Conservation (phyloP, 345 rosid species). For the Alliaria petiolata region DNA sequence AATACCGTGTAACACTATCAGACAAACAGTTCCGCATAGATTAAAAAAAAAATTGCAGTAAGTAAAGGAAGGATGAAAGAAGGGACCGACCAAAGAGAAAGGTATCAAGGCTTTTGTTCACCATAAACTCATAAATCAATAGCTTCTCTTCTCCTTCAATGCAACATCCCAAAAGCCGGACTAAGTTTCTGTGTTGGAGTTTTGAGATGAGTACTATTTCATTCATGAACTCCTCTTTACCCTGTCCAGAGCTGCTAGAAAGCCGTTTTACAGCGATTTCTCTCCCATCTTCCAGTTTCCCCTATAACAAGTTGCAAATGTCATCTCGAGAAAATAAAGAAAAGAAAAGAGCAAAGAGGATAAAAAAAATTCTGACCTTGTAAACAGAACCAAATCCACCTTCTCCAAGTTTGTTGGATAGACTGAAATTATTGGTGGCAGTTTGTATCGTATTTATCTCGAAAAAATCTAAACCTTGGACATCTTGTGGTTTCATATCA, state of each 20-base stretch:
- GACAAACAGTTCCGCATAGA: not conserved
- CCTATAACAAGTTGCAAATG: constrained; percentile 18
- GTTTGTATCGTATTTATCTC: not conserved
- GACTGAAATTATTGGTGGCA: constrained; percentile 26
- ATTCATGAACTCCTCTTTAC: constrained; percentile 39
- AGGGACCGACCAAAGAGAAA: constrained; percentile 42
- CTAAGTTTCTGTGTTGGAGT: constrained; percentile 66
- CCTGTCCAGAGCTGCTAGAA: constrained; percentile 45
- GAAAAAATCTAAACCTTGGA: not conserved
- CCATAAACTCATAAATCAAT: constrained; percentile 51
- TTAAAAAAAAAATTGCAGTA: no score
- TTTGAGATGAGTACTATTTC: constrained; percentile 35
- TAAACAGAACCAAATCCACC: constrained; percentile 35
- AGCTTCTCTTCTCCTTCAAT: constrained; percentile 36
- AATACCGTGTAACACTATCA: not conserved
- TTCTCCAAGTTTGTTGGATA: constrained; percentile 25
- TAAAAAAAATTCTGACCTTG: constrained; percentile 6
- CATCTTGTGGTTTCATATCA: not conserved
- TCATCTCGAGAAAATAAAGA: not conserved
- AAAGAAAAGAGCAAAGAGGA: not conserved
- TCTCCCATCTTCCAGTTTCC: constrained; percentile 28
- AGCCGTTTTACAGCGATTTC: constrained; percentile 49
- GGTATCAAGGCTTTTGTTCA: constrained; percentile 50
- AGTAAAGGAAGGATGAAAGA: not conserved
- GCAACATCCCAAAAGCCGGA: constrained; percentile 46